Evolutionary conservation across 164 flowering plant genomes (phyloP), one percentile per base, ranked within the genome.

Genomic region (Kingdonia uniflora): DNA sequence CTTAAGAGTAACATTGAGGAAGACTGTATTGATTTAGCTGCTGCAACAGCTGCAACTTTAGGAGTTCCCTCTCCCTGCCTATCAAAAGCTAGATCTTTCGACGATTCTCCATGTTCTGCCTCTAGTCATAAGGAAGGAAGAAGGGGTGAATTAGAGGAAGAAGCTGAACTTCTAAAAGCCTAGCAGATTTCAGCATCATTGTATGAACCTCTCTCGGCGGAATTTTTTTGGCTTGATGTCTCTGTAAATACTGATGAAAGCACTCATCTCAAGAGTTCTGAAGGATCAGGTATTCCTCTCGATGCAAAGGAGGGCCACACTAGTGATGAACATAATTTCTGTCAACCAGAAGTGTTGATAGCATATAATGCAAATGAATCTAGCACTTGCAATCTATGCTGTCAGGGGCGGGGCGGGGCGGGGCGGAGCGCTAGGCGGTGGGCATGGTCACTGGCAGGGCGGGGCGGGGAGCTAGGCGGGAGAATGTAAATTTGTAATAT

Each of bases 61-160:
- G 97, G 99, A 26, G 90, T 94, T 62, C 99, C 99, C 53, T 87
- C 96, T 59, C 97, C 99, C 14, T 66, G 68, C 57, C 82, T 94
- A 63, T 76, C 97, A 52, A 83, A 79, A 63, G 67, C 65, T 49
- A 72, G 56, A 68, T 89, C 99, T 33, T 89, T 85, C 71, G 82
- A 76, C 44, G 90, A 81, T 22, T 75, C 87, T 51, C 79, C 84
- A 8, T 58, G 21, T 57, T 55, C 84, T 20, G 63, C 52, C 19
- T 52, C 73, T 55, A 71, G 65, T 59, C 42, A 42, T 16, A 66
- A 58, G 21, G 63, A 13, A 22, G 55, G 19, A 45, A 70, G 82
- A 54, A 83, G 77, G 59, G 99, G 97, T 54, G 95, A 86, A 46
- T 44, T 68, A 55, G 92, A 86, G 71, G 97, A 94, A 70, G 91